Base-by-base conservation (phyloP, 495 filamentous ascomycete species). In the Collariella sp. region DNA sequence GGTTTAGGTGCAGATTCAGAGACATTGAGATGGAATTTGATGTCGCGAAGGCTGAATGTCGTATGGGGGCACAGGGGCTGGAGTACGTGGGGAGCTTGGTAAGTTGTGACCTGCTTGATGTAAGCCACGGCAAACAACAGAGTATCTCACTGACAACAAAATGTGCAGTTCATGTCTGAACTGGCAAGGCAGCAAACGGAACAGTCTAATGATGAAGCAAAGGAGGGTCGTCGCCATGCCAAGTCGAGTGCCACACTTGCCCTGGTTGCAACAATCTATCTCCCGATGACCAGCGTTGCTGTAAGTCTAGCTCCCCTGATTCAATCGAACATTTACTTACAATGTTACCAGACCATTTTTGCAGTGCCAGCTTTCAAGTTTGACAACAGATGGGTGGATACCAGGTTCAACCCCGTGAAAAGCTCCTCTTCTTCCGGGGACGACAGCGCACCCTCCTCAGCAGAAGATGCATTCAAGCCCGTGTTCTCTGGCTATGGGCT, bases 211-310 rank as follows among this genome's bases (percentile, higher is more conserved):
- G n/a, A n/a, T n/a, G 56, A 50, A 29, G 50, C 44, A 31, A 5
- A 35, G 3, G 22, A 22, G 7, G 29, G 44, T 2, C 18, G 56
- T 2, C 50, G 38, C 11, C 40, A 59, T 26, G 50, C 54, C 13
- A 39, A 13, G 15, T 13, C 26, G 0, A 54, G 54, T 40, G 50
- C 29, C 2, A 50, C 47, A 1, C 49, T 61, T 16, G 58, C 52
- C 4, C 43, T 57, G n/a, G 50, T 57, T n/a, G 58, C 58, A 5
- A 57, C 56, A 45, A 9, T 54, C 3, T 61, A 56, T 42, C 58
- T 61, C 18, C 58, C 58, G 4, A 50, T 54, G 3, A 56, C 58
- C 24, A 31, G 43, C 3, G 52, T 60, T 1, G 58, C 58, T 3
- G 58, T 60, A 42, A 23, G 58, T 52, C 19, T n/a, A n/a, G n/a